A percentile compares a stretch with the other conserved stretches of the same genome.
These are phyloP conservation scores for Davidsoniella eucalypti DNA, from an alignment of 2,329 filamentous ascomycete species.

Conservation along the genomic window DNA sequence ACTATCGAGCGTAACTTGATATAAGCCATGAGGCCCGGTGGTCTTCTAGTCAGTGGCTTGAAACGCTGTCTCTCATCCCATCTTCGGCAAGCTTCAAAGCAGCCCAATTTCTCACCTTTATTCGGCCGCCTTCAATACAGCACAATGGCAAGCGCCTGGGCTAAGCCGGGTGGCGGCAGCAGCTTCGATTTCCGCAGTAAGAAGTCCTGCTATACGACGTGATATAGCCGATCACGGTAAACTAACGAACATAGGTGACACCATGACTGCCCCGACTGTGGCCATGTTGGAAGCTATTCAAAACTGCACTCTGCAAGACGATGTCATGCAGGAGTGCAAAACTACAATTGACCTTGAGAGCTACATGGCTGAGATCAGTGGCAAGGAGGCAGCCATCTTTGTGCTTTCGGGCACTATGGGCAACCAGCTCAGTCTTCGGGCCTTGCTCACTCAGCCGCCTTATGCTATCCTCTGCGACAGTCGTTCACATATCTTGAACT, in stretches of 20 bases:
- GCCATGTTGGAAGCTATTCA: conserved; percentile 71
- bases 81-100: too few relatives aligned
- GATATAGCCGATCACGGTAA: background rate
- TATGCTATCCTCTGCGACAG: conserved; percentile 66
- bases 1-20: too few relatives aligned
- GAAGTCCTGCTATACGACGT: conserved; percentile 8
- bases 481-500: conserved; percentile 59
- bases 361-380: conserved; percentile 55
- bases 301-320: conserved; percentile 60
- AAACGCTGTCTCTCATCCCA: too few relatives aligned
- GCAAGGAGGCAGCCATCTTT: conserved; percentile 62
- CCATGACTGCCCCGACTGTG: conserved; percentile 55
- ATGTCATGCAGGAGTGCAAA: conserved; percentile 66
- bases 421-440: conserved; percentile 70
- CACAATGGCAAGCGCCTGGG: background rate
- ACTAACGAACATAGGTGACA: conserved; percentile 26
- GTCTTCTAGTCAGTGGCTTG: too few relatives aligned
- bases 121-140: background rate
- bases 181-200: conserved; percentile 26
- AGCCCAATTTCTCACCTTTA: too few relatives aligned
- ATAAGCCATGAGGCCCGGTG: too few relatives aligned
- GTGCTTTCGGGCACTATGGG: conserved; percentile 89
- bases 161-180: conserved; percentile 16
- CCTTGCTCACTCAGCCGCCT: conserved; percentile 64
- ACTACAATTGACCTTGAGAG: conserved; percentile 62